phyloP scores from a whole-genome alignment of 1,284 basidiomycete genomes.

The Megacollybia platyphylla region DNA sequence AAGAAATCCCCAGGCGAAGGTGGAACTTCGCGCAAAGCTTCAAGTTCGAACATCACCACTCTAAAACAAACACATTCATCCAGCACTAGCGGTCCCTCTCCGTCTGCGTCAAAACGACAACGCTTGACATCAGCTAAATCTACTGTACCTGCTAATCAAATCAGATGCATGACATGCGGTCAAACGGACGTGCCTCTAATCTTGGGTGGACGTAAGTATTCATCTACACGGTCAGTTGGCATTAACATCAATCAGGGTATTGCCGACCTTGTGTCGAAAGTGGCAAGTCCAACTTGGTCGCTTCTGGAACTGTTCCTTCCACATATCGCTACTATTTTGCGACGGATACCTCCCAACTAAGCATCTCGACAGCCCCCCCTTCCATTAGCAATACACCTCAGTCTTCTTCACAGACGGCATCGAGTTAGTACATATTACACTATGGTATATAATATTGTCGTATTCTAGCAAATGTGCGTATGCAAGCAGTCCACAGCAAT shows the following conservation, averaged over 20 bases:
- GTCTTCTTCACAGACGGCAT: no score
- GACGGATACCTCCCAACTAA: no score
- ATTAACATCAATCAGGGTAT: conserved; percentile 24
- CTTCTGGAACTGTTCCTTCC: neutral
- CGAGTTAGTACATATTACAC: neutral
- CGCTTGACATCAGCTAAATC: conserved; percentile 17
- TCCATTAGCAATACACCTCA: no score
- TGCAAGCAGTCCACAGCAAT: neutral
- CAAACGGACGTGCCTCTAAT: conserved; percentile 60
- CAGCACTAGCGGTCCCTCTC: neutral
- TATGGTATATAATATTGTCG: conserved; percentile 5
- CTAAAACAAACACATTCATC: neutral
- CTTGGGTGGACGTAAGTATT: conserved; percentile 50
- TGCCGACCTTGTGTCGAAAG: conserved; percentile 50
- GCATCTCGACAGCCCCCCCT: no score
- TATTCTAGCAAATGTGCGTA: neutral
- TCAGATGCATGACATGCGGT: conserved; percentile 47
- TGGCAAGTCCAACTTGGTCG: conserved; percentile 15
- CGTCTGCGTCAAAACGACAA: conserved; percentile 15
- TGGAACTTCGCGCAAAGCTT: conserved; percentile 2
- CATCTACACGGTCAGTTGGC: neutral
- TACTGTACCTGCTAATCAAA: conserved; percentile 18
- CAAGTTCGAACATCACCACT: neutral
- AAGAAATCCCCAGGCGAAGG: conserved; percentile 9
- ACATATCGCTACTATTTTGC: neutral